Conservation (phyloP, 1,284 basidiomycete species). For the Ustilago xerochloae region DNA sequence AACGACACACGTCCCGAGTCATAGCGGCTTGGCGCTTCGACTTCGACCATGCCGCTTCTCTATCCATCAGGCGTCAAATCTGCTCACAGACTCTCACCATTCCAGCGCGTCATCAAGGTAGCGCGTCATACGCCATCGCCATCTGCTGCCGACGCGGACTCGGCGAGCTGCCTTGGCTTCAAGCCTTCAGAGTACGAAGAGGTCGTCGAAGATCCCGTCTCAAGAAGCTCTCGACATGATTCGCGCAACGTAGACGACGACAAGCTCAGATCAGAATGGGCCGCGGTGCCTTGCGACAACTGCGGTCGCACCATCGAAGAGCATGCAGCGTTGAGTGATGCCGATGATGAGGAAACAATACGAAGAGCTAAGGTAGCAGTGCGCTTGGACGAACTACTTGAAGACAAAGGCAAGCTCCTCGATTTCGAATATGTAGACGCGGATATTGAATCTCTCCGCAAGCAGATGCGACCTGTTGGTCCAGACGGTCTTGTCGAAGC, state of each 20-base stretch:
- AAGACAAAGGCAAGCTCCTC: constrained; percentile 80
- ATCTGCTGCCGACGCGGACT: constrained; percentile 3
- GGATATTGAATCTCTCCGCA: constrained; percentile 77
- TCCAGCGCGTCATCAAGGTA: constrained; percentile 40
- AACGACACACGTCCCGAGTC: neutral
- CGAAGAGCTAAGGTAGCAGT: constrained; percentile 82
- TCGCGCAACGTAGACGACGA: constrained; percentile 24
- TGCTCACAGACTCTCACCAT: constrained; percentile 24
- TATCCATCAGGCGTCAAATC: constrained; percentile 41
- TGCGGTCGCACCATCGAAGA: constrained; percentile 80
- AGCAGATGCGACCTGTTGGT: constrained; percentile 63
- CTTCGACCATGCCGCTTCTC: constrained; percentile 26
- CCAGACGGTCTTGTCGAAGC: constrained; percentile 44
- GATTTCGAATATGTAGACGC: constrained; percentile 81
- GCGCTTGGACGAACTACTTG: constrained; percentile 83
- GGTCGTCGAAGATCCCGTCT: constrained; percentile 29
- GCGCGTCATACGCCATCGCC: constrained; percentile 36
- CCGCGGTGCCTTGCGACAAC: constrained; percentile 32
- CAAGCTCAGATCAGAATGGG: constrained; percentile 25
- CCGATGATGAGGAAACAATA: constrained; percentile 66
- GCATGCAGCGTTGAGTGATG: constrained; percentile 74
- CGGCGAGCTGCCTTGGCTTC: constrained; percentile 27
- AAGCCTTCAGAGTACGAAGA: constrained; percentile 37
- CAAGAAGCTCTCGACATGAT: constrained; percentile 20
- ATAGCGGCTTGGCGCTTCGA: neutral